Evolutionary conservation across 1,139 yeast genomes (phyloP), one percentile per base, ranked within the genome.

Genomic region (Geotrichum fermentans): DNA sequence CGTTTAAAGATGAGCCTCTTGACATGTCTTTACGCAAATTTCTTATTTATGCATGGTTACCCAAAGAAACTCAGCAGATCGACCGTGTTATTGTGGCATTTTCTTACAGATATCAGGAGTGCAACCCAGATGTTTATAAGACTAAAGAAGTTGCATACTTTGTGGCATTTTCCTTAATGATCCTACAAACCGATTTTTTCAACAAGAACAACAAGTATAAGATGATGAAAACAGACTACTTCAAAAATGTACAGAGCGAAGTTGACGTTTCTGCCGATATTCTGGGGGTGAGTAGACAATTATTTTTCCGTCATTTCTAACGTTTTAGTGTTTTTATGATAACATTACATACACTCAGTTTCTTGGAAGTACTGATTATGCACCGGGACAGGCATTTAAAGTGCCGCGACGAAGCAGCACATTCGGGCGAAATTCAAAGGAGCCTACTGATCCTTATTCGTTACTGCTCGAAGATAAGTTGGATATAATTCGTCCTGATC

Each of bases 11-110:
- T 21, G 77, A 77, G 51, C 83, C 89, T 0, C 59, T 83, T n/a
- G 90, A 83, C 58, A 68, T 83, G 55, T 73, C 88, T 0, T 63
- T 83, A 44, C 66, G 90, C 38, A 75, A 74, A 56, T 72, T 82
- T 45, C 64, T 83, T 38, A 71, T 79, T 68, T 66, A 72, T 45
- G 73, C 78, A 43, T 77, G 77, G 48, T 64, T 83, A 22, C 89
- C 90, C 0, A 73, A 71, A 53, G 90, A 83, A 59, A 70, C 86
- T 0, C 89, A 82, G 61, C 88, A 83, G 58, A 82, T 82, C 47
- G 89, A 83, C 58, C 69, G 87, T 40, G 73, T 80, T 4, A 64
- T 83, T 42, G 76, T 74, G 45, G 72, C 74, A 21, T 81, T 82
- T 63, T 74, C 83, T 6, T 61, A 61, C 28, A 69, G 75, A 17